phyloP scores from a whole-genome alignment of 2,329 filamentous ascomycete species.

The Xylariaceae sp. region DNA sequence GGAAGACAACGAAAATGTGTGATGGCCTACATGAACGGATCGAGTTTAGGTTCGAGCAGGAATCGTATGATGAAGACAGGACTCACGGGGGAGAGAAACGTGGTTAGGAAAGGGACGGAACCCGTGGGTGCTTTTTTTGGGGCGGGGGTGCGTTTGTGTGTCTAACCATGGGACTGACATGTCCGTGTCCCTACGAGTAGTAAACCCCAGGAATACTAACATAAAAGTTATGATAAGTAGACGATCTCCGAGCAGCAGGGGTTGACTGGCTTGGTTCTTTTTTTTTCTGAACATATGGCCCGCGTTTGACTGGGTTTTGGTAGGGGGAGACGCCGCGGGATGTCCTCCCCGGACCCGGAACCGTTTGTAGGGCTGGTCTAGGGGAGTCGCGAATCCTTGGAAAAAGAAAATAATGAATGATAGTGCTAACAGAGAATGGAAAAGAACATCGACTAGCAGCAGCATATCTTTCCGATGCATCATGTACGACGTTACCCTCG shows the following conservation, averaged over 20 bases:
- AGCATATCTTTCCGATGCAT: not conserved
- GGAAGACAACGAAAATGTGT: not conserved
- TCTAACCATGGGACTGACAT: too few species aligned
- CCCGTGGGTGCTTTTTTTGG: too few species aligned
- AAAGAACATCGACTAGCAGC: not conserved
- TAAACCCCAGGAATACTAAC: too few species aligned
- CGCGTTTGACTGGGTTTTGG: not conserved
- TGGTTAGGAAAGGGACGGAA: not conserved
- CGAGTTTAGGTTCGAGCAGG: not conserved
- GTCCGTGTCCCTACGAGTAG: too few species aligned
- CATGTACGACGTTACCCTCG: not conserved
- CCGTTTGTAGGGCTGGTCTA: not conserved
- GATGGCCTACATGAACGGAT: not conserved
- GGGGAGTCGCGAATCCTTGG: not conserved
- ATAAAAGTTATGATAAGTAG: too few species aligned
- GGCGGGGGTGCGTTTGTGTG: too few species aligned
- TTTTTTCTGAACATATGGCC: not conserved
- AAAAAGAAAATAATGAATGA: not conserved
- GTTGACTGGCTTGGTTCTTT: too few species aligned
- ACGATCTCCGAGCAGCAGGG: too few species aligned
- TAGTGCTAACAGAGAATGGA: not conserved
- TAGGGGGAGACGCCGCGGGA: not conserved
- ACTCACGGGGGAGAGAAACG: not conserved
- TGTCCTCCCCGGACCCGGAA: not conserved
- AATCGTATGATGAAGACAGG: not conserved